Base-by-base conservation (phyloP, 2,329 filamentous ascomycete genomes). In the Myriosclerotinia duriaeana region DNA sequence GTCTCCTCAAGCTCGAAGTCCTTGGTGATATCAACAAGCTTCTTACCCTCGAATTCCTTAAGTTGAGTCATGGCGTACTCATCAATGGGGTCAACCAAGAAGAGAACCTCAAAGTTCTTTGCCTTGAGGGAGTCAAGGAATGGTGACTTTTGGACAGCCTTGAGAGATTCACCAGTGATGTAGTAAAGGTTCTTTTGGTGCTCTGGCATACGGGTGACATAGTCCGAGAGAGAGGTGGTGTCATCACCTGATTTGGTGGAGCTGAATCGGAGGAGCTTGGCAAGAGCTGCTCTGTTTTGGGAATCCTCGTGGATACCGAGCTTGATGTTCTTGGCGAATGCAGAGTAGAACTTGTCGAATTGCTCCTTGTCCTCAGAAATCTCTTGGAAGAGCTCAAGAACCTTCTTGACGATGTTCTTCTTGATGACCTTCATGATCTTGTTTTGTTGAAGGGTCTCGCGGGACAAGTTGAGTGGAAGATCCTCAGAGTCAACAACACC, bases 351-450 rank as follows among this genome's bases (percentile, higher is more conserved):
- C 89, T 99, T 99, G 89, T 99, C 95, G 81, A 99, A 99, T 82
- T 97, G 92, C 89, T 99, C 95, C 84, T 96, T 96, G 84, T 99
- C 95, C 87, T 99, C 95, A 68, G 95, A 89, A 72, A 99, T 99
- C 87, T 99, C 95, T 77, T 89, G 88, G 90, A 99, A 99, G 80
- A 99, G 92, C 87, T 99, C 95, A 73, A 99, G 92, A 73, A 92
- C 92, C 92, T 99, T 99, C 93, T 98, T 99, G 87, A 99, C 93
- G 73, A 99, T 97, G 90, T 99, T 99, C 93, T 99, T 99, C 89
- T 96, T 96, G 88, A 98, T 98, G 82, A 98, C 95, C 91, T 98
- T 98, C 95, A 98, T 98, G 87, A 99, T 99, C 93, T 98, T 98
- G 91, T 98, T 99, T 87, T 98, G 95, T 85, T 99, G 95, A 61